These are phyloP conservation scores for Teratosphaeria epicoccoides DNA, from an alignment of 2,329 filamentous ascomycete genomes.

Conservation along the genomic window DNA sequence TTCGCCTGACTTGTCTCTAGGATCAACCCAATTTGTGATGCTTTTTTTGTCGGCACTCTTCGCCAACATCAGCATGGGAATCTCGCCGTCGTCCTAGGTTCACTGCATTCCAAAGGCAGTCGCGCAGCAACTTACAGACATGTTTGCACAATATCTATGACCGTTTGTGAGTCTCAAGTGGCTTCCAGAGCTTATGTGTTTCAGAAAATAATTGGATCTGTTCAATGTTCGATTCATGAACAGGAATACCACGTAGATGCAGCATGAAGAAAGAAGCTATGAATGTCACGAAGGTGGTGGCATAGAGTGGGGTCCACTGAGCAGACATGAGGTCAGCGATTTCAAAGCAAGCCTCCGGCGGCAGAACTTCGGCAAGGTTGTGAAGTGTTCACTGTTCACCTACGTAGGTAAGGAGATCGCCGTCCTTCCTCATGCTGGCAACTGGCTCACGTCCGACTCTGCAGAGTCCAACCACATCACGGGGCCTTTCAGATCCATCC, in stretches of 20 bases:
- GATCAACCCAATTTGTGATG: slow-evolving; percentile 47
- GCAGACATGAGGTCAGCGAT: neutral
- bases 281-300: neutral
- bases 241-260: too few relatives aligned
- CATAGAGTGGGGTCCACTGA: too few relatives aligned
- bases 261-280: neutral
- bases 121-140: neutral
- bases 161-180: neutral
- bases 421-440: too few relatives aligned
- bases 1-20: slow-evolving; percentile 69
- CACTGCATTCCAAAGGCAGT: neutral
- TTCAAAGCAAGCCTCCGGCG: neutral
- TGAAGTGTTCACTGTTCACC: too few relatives aligned
- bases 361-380: neutral
- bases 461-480: too few relatives aligned
- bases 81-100: neutral
- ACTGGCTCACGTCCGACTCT: too few relatives aligned
- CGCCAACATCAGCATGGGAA: too few relatives aligned
- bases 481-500: too few relatives aligned
- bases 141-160: neutral
- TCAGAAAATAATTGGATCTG: neutral
- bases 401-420: too few relatives aligned
- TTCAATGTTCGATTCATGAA: neutral
- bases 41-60: slow-evolving; percentile 6
- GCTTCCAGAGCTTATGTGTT: neutral